Evolutionary conservation across 2,329 filamentous ascomycete genomes (phyloP).

Genomic region (Phaeosphaeria sp.): DNA sequence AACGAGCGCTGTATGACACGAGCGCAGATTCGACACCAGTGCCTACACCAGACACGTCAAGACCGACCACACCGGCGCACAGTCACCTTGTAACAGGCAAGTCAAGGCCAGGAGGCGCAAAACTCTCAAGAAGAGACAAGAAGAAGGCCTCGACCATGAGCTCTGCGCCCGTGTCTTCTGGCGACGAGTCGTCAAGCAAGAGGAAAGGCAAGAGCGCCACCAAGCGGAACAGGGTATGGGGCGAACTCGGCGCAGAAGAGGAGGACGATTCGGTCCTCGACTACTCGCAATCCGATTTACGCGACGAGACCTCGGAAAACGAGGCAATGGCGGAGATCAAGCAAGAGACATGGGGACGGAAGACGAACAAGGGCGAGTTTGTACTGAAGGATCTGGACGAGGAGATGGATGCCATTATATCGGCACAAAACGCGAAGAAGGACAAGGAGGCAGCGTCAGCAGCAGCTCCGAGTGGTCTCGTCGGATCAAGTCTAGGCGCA

Average conservation of each 20-base stretch:
- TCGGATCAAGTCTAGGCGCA: slow-evolving; percentile 80
- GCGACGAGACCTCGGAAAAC: slow-evolving; percentile 56
- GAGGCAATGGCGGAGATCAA: slow-evolving; percentile 76
- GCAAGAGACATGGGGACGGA: slow-evolving; percentile 81
- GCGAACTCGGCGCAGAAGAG: slow-evolving; percentile 88
- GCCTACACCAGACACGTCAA: slow-evolving; percentile 75
- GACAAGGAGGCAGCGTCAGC: slow-evolving; percentile 25
- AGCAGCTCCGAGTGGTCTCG: slow-evolving; percentile 62
- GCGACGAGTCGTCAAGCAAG: slow-evolving; percentile 73
- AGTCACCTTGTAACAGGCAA: slow-evolving; percentile 76
- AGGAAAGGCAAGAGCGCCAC: slow-evolving; percentile 65
- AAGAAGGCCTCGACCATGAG: slow-evolving; percentile 64
- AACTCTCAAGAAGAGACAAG: slow-evolving; percentile 80
- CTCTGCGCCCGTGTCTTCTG: slow-evolving; percentile 74
- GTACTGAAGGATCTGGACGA: slow-evolving; percentile 92
- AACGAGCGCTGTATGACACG: slow-evolving; percentile 48
- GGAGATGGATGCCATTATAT: slow-evolving; percentile 88
- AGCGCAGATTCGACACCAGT: slow-evolving; percentile 75
- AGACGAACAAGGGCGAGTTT: slow-evolving; percentile 87
- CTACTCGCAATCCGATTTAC: slow-evolving; percentile 75
- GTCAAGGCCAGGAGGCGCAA: slow-evolving; percentile 70
- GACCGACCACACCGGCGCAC: slow-evolving; percentile 75
- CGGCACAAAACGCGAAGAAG: slow-evolving; percentile 71
- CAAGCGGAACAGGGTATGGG: slow-evolving; percentile 93
- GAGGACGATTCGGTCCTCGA: slow-evolving; percentile 80